A percentile compares a stretch with the other conserved stretches of the same genome.
Conservation (phyloP, 148 eudicot genomes). For the Amaranthus hypochondriacus region DNA sequence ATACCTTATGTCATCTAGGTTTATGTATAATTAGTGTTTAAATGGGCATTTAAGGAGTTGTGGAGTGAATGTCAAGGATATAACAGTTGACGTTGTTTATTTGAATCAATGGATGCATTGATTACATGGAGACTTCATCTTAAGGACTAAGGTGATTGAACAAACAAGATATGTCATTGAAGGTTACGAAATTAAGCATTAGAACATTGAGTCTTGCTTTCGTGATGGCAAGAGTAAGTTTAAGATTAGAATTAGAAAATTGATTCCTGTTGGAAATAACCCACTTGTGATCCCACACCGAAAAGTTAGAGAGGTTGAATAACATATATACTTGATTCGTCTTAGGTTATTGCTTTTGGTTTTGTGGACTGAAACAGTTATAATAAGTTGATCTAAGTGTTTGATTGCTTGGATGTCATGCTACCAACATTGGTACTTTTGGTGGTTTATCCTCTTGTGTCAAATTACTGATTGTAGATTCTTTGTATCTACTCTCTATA, state of each 20-base stretch:
- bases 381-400: neutral
- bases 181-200: neutral
- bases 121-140: neutral
- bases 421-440: neutral
- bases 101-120: neutral
- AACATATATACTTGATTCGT: too few relatives aligned
- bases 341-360: neutral
- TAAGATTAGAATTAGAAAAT: neutral
- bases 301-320: too few relatives aligned
- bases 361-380: conserved; percentile 4
- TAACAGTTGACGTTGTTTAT: neutral
- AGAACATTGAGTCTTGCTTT: neutral
- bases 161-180: neutral
- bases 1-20: conserved; percentile 11
- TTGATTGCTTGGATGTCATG: neutral
- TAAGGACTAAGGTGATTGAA: neutral
- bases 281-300: too few relatives aligned
- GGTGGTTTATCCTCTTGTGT: neutral
- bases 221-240: neutral
- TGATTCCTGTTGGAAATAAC: too few relatives aligned
- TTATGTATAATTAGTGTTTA: conserved; percentile 10
- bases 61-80: neutral
- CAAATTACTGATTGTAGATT: neutral
- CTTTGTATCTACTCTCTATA: neutral
- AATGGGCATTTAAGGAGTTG: neutral